Conservation (phyloP, 257 asterid genomes). For the Jacaranda copaia region DNA sequence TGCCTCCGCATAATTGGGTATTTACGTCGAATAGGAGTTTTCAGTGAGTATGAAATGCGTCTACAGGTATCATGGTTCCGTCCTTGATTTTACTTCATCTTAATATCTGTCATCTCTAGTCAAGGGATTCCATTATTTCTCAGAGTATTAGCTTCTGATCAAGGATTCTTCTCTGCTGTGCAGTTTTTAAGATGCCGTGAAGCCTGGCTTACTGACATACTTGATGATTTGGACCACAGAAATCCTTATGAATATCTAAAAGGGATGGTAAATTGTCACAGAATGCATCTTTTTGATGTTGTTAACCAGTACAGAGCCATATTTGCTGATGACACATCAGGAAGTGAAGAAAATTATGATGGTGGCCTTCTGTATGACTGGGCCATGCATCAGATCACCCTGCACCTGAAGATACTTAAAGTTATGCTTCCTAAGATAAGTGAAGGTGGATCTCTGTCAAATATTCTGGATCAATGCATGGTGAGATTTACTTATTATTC, state of each 20-base stretch:
- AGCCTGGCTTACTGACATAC: conserved; percentile 93
- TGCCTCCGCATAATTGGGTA: conserved; percentile 96
- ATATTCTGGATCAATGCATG: conserved; percentile 95
- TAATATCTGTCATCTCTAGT: conserved; percentile 12
- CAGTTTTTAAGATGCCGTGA: conserved; percentile 98
- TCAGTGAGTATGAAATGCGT: conserved; percentile 95
- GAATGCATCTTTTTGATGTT: conserved; percentile 95
- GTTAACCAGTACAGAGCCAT: conserved; percentile 98
- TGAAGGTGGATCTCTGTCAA: conserved; percentile 95
- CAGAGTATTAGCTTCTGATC: conserved; percentile 40
- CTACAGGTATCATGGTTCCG: conserved; percentile 65
- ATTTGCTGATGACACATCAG: conserved; percentile 93
- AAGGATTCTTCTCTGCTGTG: conserved; percentile 22
- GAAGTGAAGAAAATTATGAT: conserved; percentile 91
- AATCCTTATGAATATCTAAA: conserved; percentile 94
- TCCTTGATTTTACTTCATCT: conserved; percentile 9
- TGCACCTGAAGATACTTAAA: conserved; percentile 83
- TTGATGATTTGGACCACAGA: conserved; percentile 95
- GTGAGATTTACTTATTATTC: conserved; percentile 57
- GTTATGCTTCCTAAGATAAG: conserved; percentile 93
- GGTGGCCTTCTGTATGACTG: conserved; percentile 99
- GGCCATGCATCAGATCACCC: conserved; percentile 96
- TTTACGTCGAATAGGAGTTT: conserved; percentile 95
- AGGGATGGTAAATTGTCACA: conserved; percentile 91
- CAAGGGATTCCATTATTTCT: neutral